A percentile compares a stretch with the other conserved stretches of the same genome.
These are phyloP conservation scores for Magnaporthiopsis poae DNA, from an alignment of 2,329 filamentous ascomycete genomes.

Conservation along the genomic window DNA sequence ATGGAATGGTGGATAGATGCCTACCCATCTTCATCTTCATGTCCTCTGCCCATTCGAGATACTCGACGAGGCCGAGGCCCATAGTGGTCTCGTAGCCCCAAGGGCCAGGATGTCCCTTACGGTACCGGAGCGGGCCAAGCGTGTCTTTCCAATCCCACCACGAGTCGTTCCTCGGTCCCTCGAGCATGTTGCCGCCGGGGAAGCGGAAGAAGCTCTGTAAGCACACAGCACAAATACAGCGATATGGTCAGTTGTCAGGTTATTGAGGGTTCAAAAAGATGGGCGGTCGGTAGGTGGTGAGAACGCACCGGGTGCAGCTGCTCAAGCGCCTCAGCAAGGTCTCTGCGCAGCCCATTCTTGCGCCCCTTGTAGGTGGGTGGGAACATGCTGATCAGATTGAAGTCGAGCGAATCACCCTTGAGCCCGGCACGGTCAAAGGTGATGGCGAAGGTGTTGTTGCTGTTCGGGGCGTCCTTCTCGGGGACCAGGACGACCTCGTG, in stretches of 20 bases:
- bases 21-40: slow-evolving; percentile 43
- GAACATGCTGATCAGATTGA: slow-evolving; percentile 50
- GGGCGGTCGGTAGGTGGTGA: too few species aligned
- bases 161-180: slow-evolving; percentile 32
- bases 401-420: slow-evolving; percentile 17
- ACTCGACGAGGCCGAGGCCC: slow-evolving; percentile 53
- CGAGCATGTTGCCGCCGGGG: slow-evolving; percentile 56
- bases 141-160: slow-evolving; percentile 45
- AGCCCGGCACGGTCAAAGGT: slow-evolving; percentile 35
- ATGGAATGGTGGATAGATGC: neutral
- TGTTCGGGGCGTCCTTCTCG: slow-evolving; percentile 36
- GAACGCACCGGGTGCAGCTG: slow-evolving; percentile 13
- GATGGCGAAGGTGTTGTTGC: slow-evolving; percentile 47
- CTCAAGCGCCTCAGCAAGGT: slow-evolving; percentile 37
- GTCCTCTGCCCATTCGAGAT: slow-evolving; percentile 51
- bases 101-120: slow-evolving; percentile 45
- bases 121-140: slow-evolving; percentile 41
- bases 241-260: neutral
- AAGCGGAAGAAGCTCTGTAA: slow-evolving; percentile 46
- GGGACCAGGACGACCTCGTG: slow-evolving; percentile 37
- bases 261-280: neutral
- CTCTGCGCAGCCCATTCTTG: slow-evolving; percentile 46
- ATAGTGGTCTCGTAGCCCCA: slow-evolving; percentile 55
- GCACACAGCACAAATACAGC: neutral
- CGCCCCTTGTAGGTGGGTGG: slow-evolving; percentile 49